Conservation (phyloP, 202 grass and related monocot species). For the Musa balbisiana region DNA sequence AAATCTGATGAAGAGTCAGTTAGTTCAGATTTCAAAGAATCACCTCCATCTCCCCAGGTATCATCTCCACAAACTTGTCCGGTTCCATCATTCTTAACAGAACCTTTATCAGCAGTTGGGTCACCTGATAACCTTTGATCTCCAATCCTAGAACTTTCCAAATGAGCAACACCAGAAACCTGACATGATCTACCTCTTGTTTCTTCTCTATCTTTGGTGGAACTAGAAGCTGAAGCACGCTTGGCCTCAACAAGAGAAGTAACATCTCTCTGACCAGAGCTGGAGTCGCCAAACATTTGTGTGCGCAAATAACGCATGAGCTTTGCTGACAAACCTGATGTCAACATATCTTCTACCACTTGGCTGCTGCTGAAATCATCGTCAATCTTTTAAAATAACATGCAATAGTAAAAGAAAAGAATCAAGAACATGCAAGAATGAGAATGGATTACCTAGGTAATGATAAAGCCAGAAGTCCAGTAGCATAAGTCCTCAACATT, state of each 20-base stretch:
- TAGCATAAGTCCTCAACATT: conserved; percentile 65
- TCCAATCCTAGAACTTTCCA: conserved; percentile 32
- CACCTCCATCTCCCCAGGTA: conserved; percentile 13
- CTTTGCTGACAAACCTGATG: conserved; percentile 68
- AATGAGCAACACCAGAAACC: conserved; percentile 32
- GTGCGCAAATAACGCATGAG: conserved; percentile 83
- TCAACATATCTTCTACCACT: conserved; percentile 81
- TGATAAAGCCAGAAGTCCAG: conserved; percentile 81
- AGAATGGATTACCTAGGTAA: conserved; percentile 44
- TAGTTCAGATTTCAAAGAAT: conserved; percentile 24
- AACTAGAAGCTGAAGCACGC: conserved; percentile 24
- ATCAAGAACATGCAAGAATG: background rate
- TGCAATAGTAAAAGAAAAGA: background rate
- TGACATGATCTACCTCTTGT: conserved; percentile 47
- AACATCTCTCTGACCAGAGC: conserved; percentile 42
- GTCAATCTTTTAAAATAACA: conserved; percentile 17
- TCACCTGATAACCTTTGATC: conserved; percentile 28
- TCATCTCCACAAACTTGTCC: conserved; percentile 28
- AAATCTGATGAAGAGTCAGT: conserved; percentile 39
- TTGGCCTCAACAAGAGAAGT: conserved; percentile 45
- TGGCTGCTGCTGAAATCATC: conserved; percentile 38
- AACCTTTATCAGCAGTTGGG: conserved; percentile 35
- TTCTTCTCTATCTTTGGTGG: conserved; percentile 56
- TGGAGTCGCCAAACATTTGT: conserved; percentile 55
- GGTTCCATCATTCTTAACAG: conserved; percentile 27